Evolutionary conservation across 768 basidiomycete species (phyloP).

Genomic region (Leccinum variicolor): DNA sequence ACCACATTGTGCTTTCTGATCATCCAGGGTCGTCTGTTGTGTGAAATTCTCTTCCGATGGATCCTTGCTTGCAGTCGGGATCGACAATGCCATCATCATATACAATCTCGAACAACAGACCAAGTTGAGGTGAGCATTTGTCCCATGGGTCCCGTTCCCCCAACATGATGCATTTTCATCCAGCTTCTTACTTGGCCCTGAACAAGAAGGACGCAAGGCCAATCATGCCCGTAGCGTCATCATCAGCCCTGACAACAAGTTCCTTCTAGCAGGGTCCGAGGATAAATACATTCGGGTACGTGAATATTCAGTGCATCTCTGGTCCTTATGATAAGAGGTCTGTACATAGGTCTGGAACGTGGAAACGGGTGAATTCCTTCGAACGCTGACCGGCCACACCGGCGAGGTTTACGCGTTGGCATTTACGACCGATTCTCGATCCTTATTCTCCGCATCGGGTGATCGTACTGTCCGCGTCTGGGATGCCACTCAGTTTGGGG

Average conservation of each 20-base stretch:
- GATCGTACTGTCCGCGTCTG: conserved; percentile 36
- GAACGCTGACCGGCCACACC: conserved; percentile 30
- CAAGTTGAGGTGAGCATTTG: conserved; percentile 24
- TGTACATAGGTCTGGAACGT: conserved; percentile 26
- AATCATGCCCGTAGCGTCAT: conserved; percentile 33
- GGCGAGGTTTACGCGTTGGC: conserved; percentile 36
- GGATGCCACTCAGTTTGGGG: conserved; percentile 27
- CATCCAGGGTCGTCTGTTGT: conserved; percentile 29
- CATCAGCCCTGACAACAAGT: conserved; percentile 30
- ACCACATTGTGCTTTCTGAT: background rate
- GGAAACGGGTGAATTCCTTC: conserved; percentile 26
- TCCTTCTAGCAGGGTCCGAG: conserved; percentile 33
- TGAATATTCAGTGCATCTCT: background rate
- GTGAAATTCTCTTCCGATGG: conserved; percentile 33
- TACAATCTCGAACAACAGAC: conserved; percentile 27
- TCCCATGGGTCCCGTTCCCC: background rate
- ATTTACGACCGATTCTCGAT: conserved; percentile 33
- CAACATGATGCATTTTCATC: background rate
- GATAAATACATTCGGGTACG: conserved; percentile 33
- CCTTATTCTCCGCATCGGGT: conserved; percentile 34
- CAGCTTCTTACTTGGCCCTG: conserved; percentile 28
- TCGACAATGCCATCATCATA: conserved; percentile 28
- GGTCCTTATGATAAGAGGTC: conserved; percentile 2
- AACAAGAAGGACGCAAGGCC: conserved; percentile 16
- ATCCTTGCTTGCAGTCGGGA: conserved; percentile 31